phyloP scores from a whole-genome alignment of 805 yeast species.

The Peterozyma toletana region DNA sequence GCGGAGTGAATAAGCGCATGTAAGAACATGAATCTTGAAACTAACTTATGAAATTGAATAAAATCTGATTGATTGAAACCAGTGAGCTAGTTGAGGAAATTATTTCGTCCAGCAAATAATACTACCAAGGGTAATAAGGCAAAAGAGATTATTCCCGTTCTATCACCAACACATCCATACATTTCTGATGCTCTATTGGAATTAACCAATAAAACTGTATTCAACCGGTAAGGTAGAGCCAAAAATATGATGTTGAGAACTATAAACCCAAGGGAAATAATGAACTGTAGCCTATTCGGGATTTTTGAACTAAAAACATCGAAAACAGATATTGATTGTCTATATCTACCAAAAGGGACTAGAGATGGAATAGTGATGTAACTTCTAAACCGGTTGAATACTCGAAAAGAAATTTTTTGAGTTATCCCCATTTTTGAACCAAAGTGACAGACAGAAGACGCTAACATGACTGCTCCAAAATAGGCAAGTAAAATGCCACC shows the following conservation, averaged over 20 bases:
- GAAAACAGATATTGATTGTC: no score
- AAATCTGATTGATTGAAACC: constrained; percentile 36
- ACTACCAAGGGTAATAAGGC: constrained; percentile 31
- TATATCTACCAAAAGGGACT: no score
- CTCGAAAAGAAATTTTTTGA: constrained; percentile 19
- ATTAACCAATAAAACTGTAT: constrained; percentile 3
- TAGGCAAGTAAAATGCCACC: constrained; percentile 28
- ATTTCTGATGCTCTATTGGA: background rate
- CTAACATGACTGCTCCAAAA: constrained; percentile 29
- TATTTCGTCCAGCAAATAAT: constrained; percentile 42
- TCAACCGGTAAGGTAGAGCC: constrained; percentile 10
- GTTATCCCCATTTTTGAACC: constrained; percentile 17
- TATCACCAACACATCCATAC: constrained; percentile 9
- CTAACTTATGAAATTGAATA: constrained; percentile 58
- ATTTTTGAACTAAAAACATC: constrained; percentile 14
- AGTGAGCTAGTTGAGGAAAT: constrained; percentile 32
- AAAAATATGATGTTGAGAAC: constrained; percentile 17
- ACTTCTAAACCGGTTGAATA: constrained; percentile 26
- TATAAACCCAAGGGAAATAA: constrained; percentile 18
- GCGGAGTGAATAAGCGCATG: constrained; percentile 31
- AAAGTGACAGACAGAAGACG: constrained; percentile 26
- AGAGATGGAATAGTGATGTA: constrained; percentile 32
- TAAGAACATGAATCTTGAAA: constrained; percentile 41
- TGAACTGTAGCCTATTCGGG: constrained; percentile 26
- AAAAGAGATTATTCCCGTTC: constrained; percentile 34